These are phyloP conservation scores for Auricularia sp. DNA, from an alignment of 768 basidiomycete species.

Conservation along the genomic window DNA sequence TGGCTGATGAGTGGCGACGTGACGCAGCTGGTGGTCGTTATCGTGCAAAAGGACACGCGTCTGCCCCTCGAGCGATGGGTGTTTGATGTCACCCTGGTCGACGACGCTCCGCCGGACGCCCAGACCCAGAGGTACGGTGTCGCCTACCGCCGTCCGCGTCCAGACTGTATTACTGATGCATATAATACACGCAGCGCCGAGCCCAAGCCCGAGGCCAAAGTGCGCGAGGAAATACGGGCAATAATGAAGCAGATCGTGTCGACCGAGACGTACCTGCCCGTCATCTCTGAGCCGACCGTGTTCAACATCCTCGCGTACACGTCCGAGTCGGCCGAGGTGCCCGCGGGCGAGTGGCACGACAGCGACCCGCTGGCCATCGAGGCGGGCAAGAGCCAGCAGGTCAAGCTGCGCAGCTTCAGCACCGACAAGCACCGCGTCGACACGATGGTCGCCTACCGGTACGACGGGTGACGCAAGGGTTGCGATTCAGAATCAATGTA, in stretches of 20 bases:
- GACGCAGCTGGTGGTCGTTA: slow-evolving; percentile 88
- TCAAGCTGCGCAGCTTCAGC: slow-evolving; percentile 92
- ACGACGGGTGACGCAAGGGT: slow-evolving; percentile 50
- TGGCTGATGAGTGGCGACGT: slow-evolving; percentile 92
- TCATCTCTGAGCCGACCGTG: slow-evolving; percentile 88
- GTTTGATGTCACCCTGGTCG: slow-evolving; percentile 82
- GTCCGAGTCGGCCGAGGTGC: slow-evolving; percentile 81
- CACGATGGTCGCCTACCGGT: slow-evolving; percentile 95
- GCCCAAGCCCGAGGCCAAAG: slow-evolving; percentile 74
- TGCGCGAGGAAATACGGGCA: slow-evolving; percentile 93
- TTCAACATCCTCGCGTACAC: slow-evolving; percentile 99
- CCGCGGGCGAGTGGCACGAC: slow-evolving; percentile 91
- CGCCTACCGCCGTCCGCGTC: background rate
- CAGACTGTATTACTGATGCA: background rate
- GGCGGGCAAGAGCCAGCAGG: slow-evolving; percentile 84
- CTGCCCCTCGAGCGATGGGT: slow-evolving; percentile 95
- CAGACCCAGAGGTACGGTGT: background rate
- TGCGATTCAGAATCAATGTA: background rate
- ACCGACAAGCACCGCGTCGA: slow-evolving; percentile 97
- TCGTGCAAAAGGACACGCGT: slow-evolving; percentile 89
- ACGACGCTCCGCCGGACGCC: slow-evolving; percentile 41
- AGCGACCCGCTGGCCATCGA: slow-evolving; percentile 89
- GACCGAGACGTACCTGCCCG: slow-evolving; percentile 91
- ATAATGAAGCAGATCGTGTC: slow-evolving; percentile 98
- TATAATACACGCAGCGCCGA: slow-evolving; percentile 16